Evolutionary conservation across 2,329 filamentous ascomycete species (phyloP), one percentile per base, ranked within the genome.

Genomic region (Thielaviopsis populi): DNA sequence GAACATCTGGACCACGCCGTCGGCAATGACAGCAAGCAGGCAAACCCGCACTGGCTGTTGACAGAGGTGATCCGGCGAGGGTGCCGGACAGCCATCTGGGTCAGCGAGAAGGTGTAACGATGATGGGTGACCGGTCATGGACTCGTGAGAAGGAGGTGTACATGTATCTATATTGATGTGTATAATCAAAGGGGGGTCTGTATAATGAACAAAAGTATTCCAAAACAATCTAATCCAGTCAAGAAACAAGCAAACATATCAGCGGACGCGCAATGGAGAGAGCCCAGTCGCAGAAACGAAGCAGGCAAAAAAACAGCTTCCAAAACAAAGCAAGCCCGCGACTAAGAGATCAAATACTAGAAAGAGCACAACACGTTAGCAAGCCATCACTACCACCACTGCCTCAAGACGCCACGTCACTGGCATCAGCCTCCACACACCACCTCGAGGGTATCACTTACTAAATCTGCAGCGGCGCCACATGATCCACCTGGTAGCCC

Each of bases 381-480:
- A 33, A 10, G 10, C 1, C 10, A 17, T 59, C 30, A 7, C n/a
- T n/a, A 30, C 24, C 10, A 2, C 2, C 13, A 3, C 11, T 27
- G 46, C 33, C 33, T 37, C 33, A 37, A 37, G 6, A 8, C 33
- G 33, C 33, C 33, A 10, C 33, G 4, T 8, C 33, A 37, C 8
- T 1, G 33, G 30, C 30, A 33, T 33, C 30, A 33, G 30, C 30
- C 30, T 24, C 19, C 19, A 1, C 43, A 48, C 19, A 48, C 19
- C 19, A 48, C 7, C 19, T 3, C 13, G 1, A 8, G 11, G n/a
- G 19, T 10, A 50, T 50, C 2, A 56, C 87, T 85, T 80, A 90
- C 88, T 99, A 99, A 71, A 99, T 97, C 76, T 96, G 91, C 75
- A 99, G 79, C 64, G 94, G 94, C 70, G 94, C 95, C 72, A 99